Conservation (phyloP, 2,329 filamentous ascomycete genomes). For the Pseudopithomyces maydicus region DNA sequence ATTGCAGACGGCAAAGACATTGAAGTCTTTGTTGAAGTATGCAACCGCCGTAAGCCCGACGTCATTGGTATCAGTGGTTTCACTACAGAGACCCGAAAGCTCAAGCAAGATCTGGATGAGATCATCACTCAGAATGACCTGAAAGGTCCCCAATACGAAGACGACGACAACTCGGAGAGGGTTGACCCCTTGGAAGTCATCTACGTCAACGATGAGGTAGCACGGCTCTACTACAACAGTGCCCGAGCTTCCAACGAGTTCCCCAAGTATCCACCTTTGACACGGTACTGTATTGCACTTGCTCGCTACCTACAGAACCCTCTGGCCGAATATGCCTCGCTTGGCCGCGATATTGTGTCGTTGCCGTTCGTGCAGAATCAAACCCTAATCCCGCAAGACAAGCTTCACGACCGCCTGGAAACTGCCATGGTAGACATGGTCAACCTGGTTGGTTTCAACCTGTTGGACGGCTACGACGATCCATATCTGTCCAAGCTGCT, state of each 20-base stretch:
- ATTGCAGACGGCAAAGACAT: conserved; percentile 68
- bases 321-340: conserved; percentile 92
- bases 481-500: conserved; percentile 83
- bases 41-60: conserved; percentile 82
- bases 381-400: conserved; percentile 83
- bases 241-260: conserved; percentile 79
- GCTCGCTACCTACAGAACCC: conserved; percentile 94
- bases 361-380: conserved; percentile 90
- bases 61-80: conserved; percentile 89
- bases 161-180: conserved; percentile 73
- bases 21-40: conserved; percentile 75
- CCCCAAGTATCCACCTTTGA: conserved; percentile 76
- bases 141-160: conserved; percentile 79
- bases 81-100: conserved; percentile 81
- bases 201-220: conserved; percentile 94
- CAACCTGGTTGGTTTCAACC: conserved; percentile 92
- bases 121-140: conserved; percentile 79
- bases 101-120: conserved; percentile 80
- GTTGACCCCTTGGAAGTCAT: conserved; percentile 85
- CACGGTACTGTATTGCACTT: conserved; percentile 86
- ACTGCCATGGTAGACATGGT: conserved; percentile 99
- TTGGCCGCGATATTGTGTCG: conserved; percentile 86
- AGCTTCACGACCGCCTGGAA: conserved; percentile 83
- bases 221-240: conserved; percentile 93
- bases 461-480: conserved; percentile 88